phyloP scores from a whole-genome alignment of 768 basidiomycete species.

The Mycena galericulata region DNA sequence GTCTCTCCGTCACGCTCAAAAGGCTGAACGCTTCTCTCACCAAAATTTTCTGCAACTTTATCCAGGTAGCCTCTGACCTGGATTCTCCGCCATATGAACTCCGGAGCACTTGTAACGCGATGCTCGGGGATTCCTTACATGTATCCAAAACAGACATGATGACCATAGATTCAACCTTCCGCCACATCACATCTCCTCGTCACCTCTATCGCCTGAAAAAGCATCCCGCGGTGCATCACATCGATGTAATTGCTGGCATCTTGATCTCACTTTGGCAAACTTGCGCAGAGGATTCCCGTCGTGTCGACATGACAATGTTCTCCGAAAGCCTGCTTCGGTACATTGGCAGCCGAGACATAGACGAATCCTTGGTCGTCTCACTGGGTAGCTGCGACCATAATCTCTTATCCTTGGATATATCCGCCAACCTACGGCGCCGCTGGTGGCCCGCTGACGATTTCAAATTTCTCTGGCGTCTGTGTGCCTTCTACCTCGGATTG shows the following conservation, averaged over 20 bases:
- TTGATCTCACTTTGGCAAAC: neutral
- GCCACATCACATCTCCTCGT: neutral
- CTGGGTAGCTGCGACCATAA: neutral
- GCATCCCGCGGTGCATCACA: neutral
- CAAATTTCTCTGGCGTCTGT: neutral
- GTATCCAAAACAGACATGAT: neutral
- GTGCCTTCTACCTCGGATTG: neutral
- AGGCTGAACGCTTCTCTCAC: neutral
- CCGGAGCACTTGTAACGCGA: neutral
- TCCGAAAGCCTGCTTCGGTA: neutral
- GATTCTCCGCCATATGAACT: neutral
- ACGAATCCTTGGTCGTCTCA: neutral
- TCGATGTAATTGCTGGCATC: neutral
- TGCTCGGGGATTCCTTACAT: neutral
- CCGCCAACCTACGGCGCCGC: neutral
- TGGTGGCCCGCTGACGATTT: neutral
- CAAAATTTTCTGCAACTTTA: neutral
- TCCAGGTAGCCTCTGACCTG: neutral
- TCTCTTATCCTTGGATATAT: neutral
- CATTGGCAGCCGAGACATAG: neutral
- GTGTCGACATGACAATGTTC: neutral
- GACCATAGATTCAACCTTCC: neutral
- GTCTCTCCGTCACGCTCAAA: neutral
- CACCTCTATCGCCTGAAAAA: neutral
- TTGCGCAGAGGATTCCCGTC: no score